A percentile compares a stretch with the other conserved stretches of the same genome.
phyloP scores from a whole-genome alignment of 2,329 filamentous ascomycete species.

The Cercospora sojina region DNA sequence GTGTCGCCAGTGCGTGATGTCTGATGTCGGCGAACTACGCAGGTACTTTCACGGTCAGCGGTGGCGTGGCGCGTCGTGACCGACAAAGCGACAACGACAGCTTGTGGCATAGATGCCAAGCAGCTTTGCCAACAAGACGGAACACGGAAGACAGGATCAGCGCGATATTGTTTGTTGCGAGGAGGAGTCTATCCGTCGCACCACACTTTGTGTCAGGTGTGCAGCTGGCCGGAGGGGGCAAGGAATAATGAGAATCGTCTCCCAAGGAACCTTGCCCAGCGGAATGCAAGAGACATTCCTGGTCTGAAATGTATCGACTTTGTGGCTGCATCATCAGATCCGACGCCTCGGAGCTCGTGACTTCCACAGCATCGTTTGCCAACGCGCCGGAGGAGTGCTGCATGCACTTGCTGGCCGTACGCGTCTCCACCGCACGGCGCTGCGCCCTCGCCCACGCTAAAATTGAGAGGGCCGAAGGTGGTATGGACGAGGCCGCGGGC shows the following conservation, averaged over 20 bases:
- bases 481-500: not conserved
- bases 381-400: slow-evolving; percentile 20
- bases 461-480: slow-evolving; percentile 4
- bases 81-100: not conserved
- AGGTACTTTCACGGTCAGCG: slow-evolving; percentile 9
- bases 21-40: slow-evolving; percentile 8
- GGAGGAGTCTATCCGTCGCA: slow-evolving; percentile 22
- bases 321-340: slow-evolving; percentile 23
- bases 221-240: slow-evolving; percentile 25
- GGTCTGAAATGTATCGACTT: slow-evolving; percentile 10
- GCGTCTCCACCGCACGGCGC: slow-evolving; percentile 13
- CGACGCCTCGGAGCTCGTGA: slow-evolving; percentile 25
- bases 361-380: slow-evolving; percentile 20
- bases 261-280: slow-evolving; percentile 15
- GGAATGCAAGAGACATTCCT: slow-evolving; percentile 18
- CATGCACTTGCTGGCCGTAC: slow-evolving; percentile 18
- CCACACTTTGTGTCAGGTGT: slow-evolving; percentile 27
- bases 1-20: not conserved
- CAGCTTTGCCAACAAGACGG: slow-evolving; percentile 11
- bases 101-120: slow-evolving; percentile 9
- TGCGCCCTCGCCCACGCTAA: slow-evolving; percentile 4
- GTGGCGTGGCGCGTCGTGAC: slow-evolving; percentile 9
- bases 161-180: slow-evolving; percentile 15
- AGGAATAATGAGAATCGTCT: slow-evolving; percentile 16
- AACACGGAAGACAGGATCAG: slow-evolving; percentile 13